Evolutionary conservation across 768 basidiomycete species (phyloP), one percentile per base, ranked within the genome.

Genomic region (Lactifluus piperatus): DNA sequence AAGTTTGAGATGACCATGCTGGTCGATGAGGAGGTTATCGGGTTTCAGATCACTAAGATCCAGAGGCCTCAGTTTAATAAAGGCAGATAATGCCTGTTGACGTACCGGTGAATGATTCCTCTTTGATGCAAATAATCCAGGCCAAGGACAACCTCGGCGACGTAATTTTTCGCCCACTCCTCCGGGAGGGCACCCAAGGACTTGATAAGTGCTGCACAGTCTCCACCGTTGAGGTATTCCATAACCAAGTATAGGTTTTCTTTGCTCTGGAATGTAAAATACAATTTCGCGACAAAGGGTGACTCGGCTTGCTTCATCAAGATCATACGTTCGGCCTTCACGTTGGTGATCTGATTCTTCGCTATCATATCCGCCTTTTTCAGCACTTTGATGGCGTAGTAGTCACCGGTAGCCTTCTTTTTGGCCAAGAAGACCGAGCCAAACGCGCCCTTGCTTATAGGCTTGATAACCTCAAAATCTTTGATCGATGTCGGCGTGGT

Each of bases 321-420:
- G 68, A 99, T 99, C 86, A 97, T 98, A 57, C 97, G 82, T 76
- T 99, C 97, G 2, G 97, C 97, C 75, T 98, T 98, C 72, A 99
- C 97, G 70, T 98, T 99, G 50, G 97, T 98, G 71, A 99, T 95
- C 73, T 99, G 97, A 76, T 99, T 99, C 81, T 99, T 99, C 41
- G 97, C 91, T 71, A 99, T 98, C 97, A 99, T 99, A 74, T 99
- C 97, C n/a, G 94, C 92, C 77, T 99, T 99, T 77, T 95, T 97
- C 70, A 99, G 74, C n/a, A 98, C 94, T 74, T 99, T 99, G 82
- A 99, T 95, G 27, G 97, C 97, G 74, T 88, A 99, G 73, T 97
- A 98, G 73, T 98, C 97, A 53, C 97, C 97, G 2, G 97, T 99
- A 5, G 81, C 88, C 67, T 92, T 94, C 81, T 99, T 99, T 78